Percentiles rank a stretch among this genome's conserved stretches.
phyloP scores from a whole-genome alignment of 2,329 filamentous ascomycete genomes.

The Penicillium freii region DNA sequence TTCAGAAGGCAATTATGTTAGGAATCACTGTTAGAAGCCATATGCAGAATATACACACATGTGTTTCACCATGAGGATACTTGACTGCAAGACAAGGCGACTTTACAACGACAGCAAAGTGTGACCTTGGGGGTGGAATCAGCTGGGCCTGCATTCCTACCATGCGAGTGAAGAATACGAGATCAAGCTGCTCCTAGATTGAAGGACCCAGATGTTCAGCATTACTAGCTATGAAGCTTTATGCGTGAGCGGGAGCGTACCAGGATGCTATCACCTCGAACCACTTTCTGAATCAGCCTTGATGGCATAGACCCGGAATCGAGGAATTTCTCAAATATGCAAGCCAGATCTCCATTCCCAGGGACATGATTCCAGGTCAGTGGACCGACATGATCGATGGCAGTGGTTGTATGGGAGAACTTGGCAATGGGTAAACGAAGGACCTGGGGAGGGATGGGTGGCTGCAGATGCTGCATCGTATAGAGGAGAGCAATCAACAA shows the following conservation, averaged over 20 bases:
- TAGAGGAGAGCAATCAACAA: background rate
- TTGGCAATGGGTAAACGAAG: slow-evolving; percentile 38
- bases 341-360: slow-evolving; percentile 36
- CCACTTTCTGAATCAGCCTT: slow-evolving; percentile 35
- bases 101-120: slow-evolving; percentile 45
- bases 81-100: slow-evolving; percentile 48
- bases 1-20: background rate
- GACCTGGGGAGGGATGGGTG: slow-evolving; percentile 12
- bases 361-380: slow-evolving; percentile 47
- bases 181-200: slow-evolving; percentile 44
- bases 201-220: background rate
- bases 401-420: slow-evolving; percentile 46
- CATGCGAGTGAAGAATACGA: slow-evolving; percentile 34
- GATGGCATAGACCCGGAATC: slow-evolving; percentile 2
- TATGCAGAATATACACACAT: slow-evolving; percentile 23
- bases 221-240: background rate
- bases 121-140: slow-evolving; percentile 25
- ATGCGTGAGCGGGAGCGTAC: slow-evolving; percentile 26
- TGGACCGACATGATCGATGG: slow-evolving; percentile 37
- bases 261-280: slow-evolving; percentile 36
- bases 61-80: slow-evolving; percentile 36
- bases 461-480: slow-evolving; percentile 3
- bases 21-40: background rate
- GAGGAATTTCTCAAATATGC: slow-evolving; percentile 35
- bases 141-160: slow-evolving; percentile 18